phyloP scores from a whole-genome alignment of 2,329 filamentous ascomycete genomes.

The Aspergillus transmontanensis region DNA sequence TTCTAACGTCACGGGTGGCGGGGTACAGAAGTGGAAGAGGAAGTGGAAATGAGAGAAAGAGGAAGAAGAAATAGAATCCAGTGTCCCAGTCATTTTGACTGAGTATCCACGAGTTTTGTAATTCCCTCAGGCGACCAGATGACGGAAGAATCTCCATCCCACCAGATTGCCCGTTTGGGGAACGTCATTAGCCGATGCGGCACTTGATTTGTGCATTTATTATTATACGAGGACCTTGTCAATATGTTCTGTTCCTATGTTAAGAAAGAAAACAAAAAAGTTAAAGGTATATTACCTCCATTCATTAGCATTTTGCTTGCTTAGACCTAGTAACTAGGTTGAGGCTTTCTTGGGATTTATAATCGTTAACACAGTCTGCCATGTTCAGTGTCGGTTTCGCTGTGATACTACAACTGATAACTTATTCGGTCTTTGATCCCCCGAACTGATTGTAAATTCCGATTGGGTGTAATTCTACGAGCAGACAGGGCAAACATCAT shows the following conservation, averaged over 20 bases:
- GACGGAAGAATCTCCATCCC: conserved; percentile 11
- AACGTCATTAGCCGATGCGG: conserved; percentile 14
- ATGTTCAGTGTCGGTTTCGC: neutral
- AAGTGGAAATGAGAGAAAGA: neutral
- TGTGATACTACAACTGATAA: neutral
- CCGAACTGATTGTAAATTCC: neutral
- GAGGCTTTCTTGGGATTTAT: neutral
- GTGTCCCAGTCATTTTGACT: neutral
- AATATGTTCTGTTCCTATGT: neutral
- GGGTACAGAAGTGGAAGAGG: neutral
- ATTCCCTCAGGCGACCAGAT: neutral
- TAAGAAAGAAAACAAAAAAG: neutral
- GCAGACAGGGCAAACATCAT: neutral
- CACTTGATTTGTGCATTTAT: conserved; percentile 7
- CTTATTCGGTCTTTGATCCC: conserved; percentile 10
- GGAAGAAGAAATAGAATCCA: neutral
- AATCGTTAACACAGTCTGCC: neutral
- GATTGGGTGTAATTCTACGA: neutral
- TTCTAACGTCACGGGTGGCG: neutral
- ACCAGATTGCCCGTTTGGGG: conserved; percentile 6
- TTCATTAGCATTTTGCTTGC: neutral
- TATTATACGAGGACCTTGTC: neutral
- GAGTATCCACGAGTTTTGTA: conserved; percentile 1
- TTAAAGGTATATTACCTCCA: neutral
- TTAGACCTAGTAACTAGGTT: neutral